phyloP scores from a whole-genome alignment of 306 rosid species.

The Corylus avellana region DNA sequence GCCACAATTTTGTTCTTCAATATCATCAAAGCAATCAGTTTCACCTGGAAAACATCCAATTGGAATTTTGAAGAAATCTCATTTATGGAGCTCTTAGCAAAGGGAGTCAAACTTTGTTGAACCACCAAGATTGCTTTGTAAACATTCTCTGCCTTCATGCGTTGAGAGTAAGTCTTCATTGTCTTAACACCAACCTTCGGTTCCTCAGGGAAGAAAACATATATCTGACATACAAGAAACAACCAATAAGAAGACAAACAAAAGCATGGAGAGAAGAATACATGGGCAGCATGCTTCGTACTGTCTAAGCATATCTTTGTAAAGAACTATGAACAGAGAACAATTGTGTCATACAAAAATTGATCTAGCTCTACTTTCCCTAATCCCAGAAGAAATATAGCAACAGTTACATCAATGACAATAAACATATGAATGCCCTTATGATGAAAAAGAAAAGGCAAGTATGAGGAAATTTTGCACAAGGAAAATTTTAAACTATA shows the following conservation, averaged over 20 bases:
- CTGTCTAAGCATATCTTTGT: background rate
- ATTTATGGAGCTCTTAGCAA: constrained; percentile 41
- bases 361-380: background rate
- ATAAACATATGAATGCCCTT: background rate
- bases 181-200: constrained; percentile 59
- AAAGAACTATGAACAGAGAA: background rate
- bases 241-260: background rate
- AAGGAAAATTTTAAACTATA: background rate
- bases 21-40: constrained; percentile 1
- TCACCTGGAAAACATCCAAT: constrained; percentile 84
- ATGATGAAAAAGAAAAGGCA: background rate
- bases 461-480: background rate
- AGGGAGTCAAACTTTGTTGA: constrained; percentile 58
- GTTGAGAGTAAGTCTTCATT: constrained; percentile 51
- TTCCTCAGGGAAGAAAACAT: constrained; percentile 73
- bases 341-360: background rate
- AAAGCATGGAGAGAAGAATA: background rate
- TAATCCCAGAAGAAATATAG: background rate
- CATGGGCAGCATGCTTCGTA: background rate
- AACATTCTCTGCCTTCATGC: constrained; percentile 75
- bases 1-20: background rate
- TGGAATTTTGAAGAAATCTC: constrained; percentile 54
- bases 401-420: background rate
- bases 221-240: constrained; percentile 49
- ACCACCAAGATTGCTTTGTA: constrained; percentile 59